Evolutionary conservation across 2,329 filamentous ascomycete species (phyloP).

Genomic region (Fusarium algeriense): DNA sequence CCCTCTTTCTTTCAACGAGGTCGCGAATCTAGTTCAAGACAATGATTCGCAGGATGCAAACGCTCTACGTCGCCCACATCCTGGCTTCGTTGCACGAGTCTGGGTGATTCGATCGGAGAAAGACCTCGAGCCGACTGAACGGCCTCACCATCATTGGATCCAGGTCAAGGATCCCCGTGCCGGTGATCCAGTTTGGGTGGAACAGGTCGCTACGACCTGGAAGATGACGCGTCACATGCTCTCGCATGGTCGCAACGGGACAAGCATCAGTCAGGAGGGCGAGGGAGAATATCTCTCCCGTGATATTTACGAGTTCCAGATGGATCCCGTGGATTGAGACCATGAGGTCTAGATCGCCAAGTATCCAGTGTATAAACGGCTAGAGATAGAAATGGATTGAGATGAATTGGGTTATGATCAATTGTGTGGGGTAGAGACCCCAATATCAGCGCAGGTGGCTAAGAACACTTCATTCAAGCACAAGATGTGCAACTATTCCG

Average conservation of each 20-base stretch:
- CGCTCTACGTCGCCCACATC: not conserved
- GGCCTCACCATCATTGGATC: not conserved
- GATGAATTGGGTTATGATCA: no score
- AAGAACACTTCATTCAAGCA: no score
- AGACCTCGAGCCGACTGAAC: not conserved
- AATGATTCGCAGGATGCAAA: no score
- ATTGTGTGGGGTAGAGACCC: no score
- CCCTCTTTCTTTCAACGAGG: not conserved
- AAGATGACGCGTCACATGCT: not conserved
- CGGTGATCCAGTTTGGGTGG: not conserved
- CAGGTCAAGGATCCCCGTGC: not conserved
- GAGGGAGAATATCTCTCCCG: rapidly evolving
- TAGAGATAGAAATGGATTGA: no score
- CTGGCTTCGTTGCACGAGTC: not conserved
- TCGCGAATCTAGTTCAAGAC: not conserved
- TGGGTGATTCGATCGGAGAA: not conserved
- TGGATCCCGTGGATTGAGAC: not conserved
- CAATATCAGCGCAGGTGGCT: no score
- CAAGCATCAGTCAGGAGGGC: not conserved
- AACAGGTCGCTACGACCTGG: not conserved
- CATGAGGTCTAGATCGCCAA: no score
- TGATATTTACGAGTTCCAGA: not conserved
- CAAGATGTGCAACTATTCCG: no score
- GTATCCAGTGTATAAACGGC: no score
- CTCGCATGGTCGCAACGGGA: not conserved